Evolutionary conservation across 208 protist genomes (phyloP).

Genomic region (Trypanosoma rangeli): DNA sequence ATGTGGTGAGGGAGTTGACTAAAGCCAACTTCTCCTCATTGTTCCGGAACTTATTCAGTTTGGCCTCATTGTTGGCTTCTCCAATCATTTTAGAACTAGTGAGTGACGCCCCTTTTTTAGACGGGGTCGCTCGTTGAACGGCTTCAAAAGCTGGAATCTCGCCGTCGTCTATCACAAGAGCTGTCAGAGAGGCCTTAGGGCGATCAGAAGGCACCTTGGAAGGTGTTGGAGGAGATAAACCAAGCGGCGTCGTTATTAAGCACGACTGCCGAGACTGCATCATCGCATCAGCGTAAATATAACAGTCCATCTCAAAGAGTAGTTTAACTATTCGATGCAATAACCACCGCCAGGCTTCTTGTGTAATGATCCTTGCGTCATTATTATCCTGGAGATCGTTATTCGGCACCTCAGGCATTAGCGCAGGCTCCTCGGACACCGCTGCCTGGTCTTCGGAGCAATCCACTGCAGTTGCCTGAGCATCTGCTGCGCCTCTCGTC

Average conservation of each 20-base stretch:
- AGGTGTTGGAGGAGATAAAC: slow-evolving; percentile 4
- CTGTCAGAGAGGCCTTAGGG: not conserved
- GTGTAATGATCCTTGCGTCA: slow-evolving; percentile 4
- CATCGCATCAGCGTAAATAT: slow-evolving; percentile 32
- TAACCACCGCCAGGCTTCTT: slow-evolving; percentile 29
- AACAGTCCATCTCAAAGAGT: slow-evolving; percentile 50
- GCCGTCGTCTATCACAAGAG: not conserved
- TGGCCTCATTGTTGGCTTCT: not conserved
- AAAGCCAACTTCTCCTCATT: slow-evolving; percentile 53
- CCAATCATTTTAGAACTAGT: not conserved
- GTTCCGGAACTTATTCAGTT: not conserved
- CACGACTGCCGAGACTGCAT: slow-evolving; percentile 2
- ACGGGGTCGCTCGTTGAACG: not conserved
- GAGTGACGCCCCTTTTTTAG: slow-evolving; percentile 3
- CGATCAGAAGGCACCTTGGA: not conserved
- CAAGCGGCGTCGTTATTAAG: not conserved
- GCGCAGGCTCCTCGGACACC: not conserved
- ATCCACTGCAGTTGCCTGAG: not conserved
- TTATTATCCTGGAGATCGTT: not conserved
- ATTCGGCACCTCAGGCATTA: not conserved
- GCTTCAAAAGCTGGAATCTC: not conserved
- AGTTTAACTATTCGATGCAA: slow-evolving; percentile 38
- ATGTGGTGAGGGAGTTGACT: slow-evolving; percentile 58
- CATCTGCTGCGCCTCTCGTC: not conserved
- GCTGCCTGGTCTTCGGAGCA: not conserved